These are phyloP conservation scores for Martiniozyma abietophila DNA, from an alignment of 805 yeast species.

Conservation along the genomic window DNA sequence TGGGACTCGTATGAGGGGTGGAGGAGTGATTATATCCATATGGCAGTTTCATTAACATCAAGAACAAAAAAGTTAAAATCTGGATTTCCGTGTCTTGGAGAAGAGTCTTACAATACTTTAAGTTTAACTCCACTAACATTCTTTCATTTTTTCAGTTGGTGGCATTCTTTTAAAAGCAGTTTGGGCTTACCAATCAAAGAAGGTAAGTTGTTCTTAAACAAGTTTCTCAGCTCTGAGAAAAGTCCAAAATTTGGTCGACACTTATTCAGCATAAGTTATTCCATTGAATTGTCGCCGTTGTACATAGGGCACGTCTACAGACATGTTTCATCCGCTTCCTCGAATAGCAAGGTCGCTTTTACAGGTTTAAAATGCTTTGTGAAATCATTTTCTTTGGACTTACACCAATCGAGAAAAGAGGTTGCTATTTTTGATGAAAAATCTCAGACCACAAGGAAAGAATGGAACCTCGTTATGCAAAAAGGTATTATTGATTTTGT, in stretches of 20 bases:
- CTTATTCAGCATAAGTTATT: constrained; percentile 70
- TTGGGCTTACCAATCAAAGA: constrained; percentile 69
- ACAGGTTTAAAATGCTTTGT: constrained; percentile 66
- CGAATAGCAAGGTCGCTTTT: constrained; percentile 38
- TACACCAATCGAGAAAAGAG: constrained; percentile 52
- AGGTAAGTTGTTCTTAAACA: constrained; percentile 59
- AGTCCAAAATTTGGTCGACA: constrained; percentile 26
- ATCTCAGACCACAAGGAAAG: constrained; percentile 34
- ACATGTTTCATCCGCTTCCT: constrained; percentile 31
- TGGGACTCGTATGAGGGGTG: constrained; percentile 80
- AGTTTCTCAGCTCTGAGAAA: constrained; percentile 20
- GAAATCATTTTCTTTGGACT: constrained; percentile 47
- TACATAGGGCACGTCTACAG: constrained; percentile 67
- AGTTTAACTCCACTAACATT: constrained; percentile 69
- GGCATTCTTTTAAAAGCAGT: constrained; percentile 74
- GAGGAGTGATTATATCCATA: constrained; percentile 74
- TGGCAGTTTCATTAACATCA: constrained; percentile 50
- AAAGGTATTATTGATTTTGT: constrained; percentile 64
- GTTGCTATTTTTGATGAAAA: constrained; percentile 24
- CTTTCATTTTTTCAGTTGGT: constrained; percentile 71
- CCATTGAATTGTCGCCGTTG: constrained; percentile 61
- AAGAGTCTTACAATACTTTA: constrained; percentile 50
- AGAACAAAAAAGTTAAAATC: constrained; percentile 14
- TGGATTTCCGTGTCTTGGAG: constrained; percentile 13
- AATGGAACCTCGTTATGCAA: constrained; percentile 50